These are phyloP conservation scores for Clausena lansium DNA, from an alignment of 345 rosid species.

Conservation along the genomic window DNA sequence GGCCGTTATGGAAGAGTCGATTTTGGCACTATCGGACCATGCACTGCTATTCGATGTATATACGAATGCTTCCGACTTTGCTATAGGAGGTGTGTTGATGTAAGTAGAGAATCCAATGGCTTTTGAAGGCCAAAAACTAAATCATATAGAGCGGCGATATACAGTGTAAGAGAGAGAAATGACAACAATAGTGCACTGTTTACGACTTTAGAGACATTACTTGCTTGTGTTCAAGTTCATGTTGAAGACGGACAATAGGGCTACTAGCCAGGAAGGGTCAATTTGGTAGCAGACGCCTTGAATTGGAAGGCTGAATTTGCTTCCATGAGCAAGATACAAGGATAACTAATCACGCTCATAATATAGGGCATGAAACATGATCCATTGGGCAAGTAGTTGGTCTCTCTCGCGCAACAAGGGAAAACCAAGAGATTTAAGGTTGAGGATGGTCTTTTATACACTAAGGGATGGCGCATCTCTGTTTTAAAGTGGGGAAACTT, in stretches of 20 bases:
- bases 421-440: background rate
- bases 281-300: background rate
- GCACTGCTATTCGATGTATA: background rate
- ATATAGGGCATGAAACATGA: background rate
- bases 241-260: accelerated
- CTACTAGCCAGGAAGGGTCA: accelerated
- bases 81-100: background rate
- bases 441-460: background rate
- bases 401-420: background rate
- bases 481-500: background rate
- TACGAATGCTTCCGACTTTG: background rate
- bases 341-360: background rate
- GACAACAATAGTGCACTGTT: background rate
- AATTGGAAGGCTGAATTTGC: no score
- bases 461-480: accelerated
- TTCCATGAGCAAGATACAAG: no score
- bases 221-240: background rate
- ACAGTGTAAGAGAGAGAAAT: background rate
- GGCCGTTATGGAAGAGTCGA: background rate
- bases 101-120: background rate
- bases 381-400: background rate
- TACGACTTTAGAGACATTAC: background rate
- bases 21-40: background rate
- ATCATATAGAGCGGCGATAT: accelerated
- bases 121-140: background rate